These are phyloP conservation scores for Herpetomonas tarakana DNA, from an alignment of 208 protist genomes.

Conservation along the genomic window DNA sequence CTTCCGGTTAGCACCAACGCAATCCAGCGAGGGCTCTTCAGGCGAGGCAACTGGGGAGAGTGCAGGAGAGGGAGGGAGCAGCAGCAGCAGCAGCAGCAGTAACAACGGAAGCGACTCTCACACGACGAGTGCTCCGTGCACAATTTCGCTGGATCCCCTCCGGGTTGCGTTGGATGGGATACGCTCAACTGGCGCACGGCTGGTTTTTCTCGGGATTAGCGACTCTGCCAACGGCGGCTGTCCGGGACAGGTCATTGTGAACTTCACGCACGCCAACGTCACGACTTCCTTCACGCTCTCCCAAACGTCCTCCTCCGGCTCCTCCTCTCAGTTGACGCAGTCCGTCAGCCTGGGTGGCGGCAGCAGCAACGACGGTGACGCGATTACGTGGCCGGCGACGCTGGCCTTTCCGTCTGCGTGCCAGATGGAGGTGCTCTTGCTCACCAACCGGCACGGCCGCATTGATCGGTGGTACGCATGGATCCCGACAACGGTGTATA, in stretches of 20 bases:
- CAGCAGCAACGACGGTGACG: not conserved
- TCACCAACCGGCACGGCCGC: constrained; percentile 34
- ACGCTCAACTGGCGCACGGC: constrained; percentile 12
- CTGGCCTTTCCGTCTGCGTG: constrained; percentile 29
- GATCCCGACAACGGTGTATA: constrained; percentile 56
- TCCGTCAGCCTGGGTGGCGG: constrained; percentile 11
- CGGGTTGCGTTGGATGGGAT: constrained; percentile 23
- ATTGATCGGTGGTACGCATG: constrained; percentile 59
- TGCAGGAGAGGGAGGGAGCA: not conserved
- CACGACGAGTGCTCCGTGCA: constrained; percentile 10
- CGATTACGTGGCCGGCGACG: constrained; percentile 20
- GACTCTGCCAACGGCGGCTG: constrained; percentile 1
- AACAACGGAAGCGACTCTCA: not conserved
- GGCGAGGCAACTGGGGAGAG: not conserved
- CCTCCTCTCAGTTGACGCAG: constrained; percentile 2
- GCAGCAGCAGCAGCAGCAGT: not conserved
- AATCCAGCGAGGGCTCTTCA: not conserved
- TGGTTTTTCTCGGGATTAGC: constrained; percentile 13
- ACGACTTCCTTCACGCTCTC: not conserved
- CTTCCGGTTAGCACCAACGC: constrained; percentile 26
- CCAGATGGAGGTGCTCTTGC: constrained; percentile 29
- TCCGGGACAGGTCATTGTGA: constrained; percentile 7
- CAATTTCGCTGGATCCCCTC: constrained; percentile 27
- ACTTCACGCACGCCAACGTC: not conserved
- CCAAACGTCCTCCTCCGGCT: not conserved